phyloP scores from a whole-genome alignment of 1,284 basidiomycete genomes.

The Ustilago esculenta region DNA sequence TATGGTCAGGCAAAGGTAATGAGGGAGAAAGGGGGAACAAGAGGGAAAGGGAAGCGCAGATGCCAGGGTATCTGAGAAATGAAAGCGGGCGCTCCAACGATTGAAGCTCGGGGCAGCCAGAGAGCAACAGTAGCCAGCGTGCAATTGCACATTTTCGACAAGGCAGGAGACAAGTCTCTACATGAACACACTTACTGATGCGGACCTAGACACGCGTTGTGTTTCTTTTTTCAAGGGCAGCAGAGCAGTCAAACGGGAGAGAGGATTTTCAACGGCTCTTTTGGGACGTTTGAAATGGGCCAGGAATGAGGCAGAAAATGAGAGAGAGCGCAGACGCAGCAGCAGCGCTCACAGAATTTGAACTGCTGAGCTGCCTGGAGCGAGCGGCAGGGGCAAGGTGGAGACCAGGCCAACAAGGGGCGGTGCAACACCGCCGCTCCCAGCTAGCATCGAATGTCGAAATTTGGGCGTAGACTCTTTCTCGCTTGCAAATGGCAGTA shows the following conservation, averaged over 20 bases:
- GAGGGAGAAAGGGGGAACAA: neutral
- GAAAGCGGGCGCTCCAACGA: neutral
- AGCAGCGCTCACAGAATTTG: neutral
- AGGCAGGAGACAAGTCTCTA: slow-evolving; percentile 25
- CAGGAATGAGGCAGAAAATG: slow-evolving; percentile 19
- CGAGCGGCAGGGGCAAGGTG: neutral
- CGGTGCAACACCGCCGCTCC: neutral
- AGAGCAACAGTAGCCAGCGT: slow-evolving; percentile 24
- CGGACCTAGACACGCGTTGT: slow-evolving; percentile 24
- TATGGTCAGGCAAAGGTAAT: neutral
- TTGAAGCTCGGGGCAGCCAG: slow-evolving; percentile 8
- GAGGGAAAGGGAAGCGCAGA: slow-evolving; percentile 1
- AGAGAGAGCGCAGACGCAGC: no score
- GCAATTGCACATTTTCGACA: slow-evolving; percentile 8
- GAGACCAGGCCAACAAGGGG: neutral
- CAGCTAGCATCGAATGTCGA: slow-evolving; percentile 4
- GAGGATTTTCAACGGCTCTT: slow-evolving; percentile 23
- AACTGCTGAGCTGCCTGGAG: slow-evolving; percentile 2
- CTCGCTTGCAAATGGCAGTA: no score
- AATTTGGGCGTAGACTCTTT: no score
- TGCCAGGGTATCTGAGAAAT: slow-evolving; percentile 20
- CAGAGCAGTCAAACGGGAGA: slow-evolving; percentile 13
- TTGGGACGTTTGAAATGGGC: slow-evolving; percentile 1
- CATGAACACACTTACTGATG: slow-evolving; percentile 13
- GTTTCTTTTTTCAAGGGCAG: slow-evolving; percentile 4